These are phyloP conservation scores for Metschnikowia kunwiensis DNA, from an alignment of 805 yeast genomes.

Conservation along the genomic window DNA sequence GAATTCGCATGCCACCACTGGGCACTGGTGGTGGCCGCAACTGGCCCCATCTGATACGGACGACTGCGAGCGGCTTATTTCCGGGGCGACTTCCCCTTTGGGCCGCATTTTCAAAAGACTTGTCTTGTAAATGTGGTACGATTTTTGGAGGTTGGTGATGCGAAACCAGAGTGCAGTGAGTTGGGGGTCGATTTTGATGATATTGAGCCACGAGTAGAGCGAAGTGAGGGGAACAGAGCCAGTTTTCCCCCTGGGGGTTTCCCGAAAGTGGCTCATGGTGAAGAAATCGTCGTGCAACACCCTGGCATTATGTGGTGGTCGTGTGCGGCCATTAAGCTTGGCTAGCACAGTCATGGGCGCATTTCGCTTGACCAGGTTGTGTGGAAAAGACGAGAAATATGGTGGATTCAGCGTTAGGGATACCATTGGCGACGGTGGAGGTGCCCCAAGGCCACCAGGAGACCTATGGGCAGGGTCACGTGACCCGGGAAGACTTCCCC, in stretches of 20 bases:
- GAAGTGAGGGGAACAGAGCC: constrained; percentile 15
- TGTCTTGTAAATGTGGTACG: constrained; percentile 38
- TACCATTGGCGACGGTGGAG: no score
- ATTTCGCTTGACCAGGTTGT: no score
- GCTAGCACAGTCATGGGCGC: constrained; percentile 20
- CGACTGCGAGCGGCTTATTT: background rate
- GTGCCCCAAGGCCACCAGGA: no score
- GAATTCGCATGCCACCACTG: constrained; percentile 41
- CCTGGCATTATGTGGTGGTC: constrained; percentile 10
- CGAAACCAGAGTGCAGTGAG: constrained; percentile 40
- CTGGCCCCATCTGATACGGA: constrained; percentile 13
- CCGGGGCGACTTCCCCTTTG: background rate
- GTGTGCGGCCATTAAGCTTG: constrained; percentile 21
- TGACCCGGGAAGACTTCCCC: no score
- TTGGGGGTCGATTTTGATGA: constrained; percentile 38
- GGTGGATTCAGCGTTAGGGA: no score
- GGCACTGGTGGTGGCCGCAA: constrained; percentile 28
- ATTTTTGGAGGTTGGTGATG: constrained; percentile 39
- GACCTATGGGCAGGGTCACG: no score
- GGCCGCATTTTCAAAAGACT: constrained; percentile 13
- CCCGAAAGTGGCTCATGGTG: constrained; percentile 7
- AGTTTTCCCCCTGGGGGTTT: background rate
- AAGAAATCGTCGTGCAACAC: constrained; percentile 20
- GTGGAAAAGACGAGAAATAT: no score
- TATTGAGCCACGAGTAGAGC: constrained; percentile 39